phyloP scores from a whole-genome alignment of 768 basidiomycete genomes.

The Amanita polypyramis region DNA sequence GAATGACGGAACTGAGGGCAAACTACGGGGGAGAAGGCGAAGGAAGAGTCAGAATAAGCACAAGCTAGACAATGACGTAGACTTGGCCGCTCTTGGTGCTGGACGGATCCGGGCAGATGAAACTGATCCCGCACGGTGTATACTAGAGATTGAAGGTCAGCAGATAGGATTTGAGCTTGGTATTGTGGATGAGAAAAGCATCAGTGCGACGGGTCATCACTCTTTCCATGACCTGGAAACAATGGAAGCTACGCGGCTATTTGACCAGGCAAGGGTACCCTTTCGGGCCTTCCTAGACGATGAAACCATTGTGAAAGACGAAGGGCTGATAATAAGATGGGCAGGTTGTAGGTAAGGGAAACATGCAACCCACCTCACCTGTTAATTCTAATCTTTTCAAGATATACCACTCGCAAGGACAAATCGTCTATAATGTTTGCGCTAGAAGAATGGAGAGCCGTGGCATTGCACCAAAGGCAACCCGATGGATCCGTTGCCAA shows the following conservation, averaged over 20 bases:
- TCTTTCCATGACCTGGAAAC: conserved; percentile 30
- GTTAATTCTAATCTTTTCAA: conserved; percentile 15
- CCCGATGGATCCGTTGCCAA: conserved; percentile 19
- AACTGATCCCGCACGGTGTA: conserved; percentile 52
- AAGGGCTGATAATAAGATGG: conserved; percentile 68
- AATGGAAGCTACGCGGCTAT: conserved; percentile 42
- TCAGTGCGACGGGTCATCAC: conserved; percentile 17
- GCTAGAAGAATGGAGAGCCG: conserved; percentile 58
- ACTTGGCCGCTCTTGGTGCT: conserved; percentile 3
- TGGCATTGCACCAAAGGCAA: conserved; percentile 20
- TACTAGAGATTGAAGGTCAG: conserved; percentile 51
- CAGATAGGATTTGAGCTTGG: conserved; percentile 68
- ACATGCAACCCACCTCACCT: neutral
- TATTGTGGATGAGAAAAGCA: conserved; percentile 30
- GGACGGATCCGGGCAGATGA: conserved; percentile 47
- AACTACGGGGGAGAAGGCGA: conserved; percentile 11
- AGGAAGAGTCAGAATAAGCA: conserved; percentile 4
- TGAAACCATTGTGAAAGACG: conserved; percentile 46
- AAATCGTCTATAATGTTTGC: conserved; percentile 69
- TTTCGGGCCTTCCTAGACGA: conserved; percentile 60
- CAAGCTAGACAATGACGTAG: conserved; percentile 4
- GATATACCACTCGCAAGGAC: conserved; percentile 72
- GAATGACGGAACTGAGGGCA: conserved; percentile 11
- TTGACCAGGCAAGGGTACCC: conserved; percentile 52
- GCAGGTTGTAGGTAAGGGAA: conserved; percentile 49